Base-by-base conservation (phyloP, 441 rosid species). In the Corymbia calophylla region DNA sequence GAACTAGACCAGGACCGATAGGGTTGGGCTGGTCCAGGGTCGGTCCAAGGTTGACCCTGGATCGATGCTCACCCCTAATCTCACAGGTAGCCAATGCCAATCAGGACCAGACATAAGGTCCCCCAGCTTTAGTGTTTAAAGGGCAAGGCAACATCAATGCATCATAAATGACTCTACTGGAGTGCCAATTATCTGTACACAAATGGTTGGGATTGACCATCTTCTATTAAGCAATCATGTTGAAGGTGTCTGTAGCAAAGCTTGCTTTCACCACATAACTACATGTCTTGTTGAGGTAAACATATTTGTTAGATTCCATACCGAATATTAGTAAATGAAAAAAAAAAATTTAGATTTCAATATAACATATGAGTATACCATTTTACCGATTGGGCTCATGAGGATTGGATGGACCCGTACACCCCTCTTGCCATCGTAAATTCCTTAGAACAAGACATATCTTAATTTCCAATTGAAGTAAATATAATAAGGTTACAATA, bases 261-360 rank as follows among this genome's bases (percentile, higher is more conserved):
- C 25, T 2, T 70, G 47, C 80, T 47, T 19, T 18, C 21, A 4
- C 81, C 27, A 18, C 81, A 70, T 70, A 35, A 70, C 4, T 10
- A 5, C 1, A 13, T 70, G 15, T 70, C 11, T 9, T 68, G 5
- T 31, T 39, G 9, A 64, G 21, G 39, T 17, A 11, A 64, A 64
- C 1, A 64, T 64, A 64, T 64, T 64, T 64, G 11, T 64, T 17
- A 64, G 2, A 16, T 66, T 66, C 5, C 1, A 16, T 66, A 31
- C 2, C 0, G 12, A 17, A 66, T 8, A 66, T 3, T 31, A 0
- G 6, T 39, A 39, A 39, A 31, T 3, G 4, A 31, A 31, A 66
- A 14, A 31, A 31, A 8, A 0, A 16, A 5, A 5, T 0, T 29
- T 5, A n/a, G 9, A 66, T 66, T 66, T 31, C 0, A 5, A 66